phyloP scores from a whole-genome alignment of 2,329 filamentous ascomycete genomes.

The Fusarium haematococcum region DNA sequence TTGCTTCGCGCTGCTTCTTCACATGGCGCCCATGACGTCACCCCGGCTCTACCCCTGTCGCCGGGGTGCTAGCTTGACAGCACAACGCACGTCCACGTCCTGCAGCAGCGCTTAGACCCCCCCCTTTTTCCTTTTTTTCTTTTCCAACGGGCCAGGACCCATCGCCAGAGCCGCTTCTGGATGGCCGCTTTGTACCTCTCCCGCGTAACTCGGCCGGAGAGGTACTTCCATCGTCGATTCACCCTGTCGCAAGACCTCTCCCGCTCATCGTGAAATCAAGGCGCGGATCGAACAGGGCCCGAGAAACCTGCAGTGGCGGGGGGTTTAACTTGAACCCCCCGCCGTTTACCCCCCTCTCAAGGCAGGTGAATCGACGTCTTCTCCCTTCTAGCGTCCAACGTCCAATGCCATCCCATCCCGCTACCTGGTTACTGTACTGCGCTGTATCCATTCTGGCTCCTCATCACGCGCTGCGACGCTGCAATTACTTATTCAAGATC shows the following conservation, averaged over 20 bases:
- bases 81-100: constrained; percentile 14
- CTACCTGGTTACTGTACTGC: background rate
- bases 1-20: background rate
- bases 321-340: background rate
- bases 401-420: background rate
- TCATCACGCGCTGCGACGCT: constrained; percentile 26
- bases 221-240: constrained; percentile 24
- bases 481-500: constrained; percentile 10
- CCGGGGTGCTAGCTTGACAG: constrained; percentile 17
- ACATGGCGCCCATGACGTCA: constrained; percentile 33
- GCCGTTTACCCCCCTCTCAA: background rate
- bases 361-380: background rate
- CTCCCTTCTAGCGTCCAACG: background rate
- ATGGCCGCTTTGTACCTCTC: constrained; percentile 5
- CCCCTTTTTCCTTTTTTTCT: background rate
- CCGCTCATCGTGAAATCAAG: constrained; percentile 32
- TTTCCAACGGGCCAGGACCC: constrained; percentile 24
- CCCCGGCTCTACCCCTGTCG: constrained; percentile 21
- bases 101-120: constrained; percentile 1
- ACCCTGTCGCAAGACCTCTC: constrained; percentile 9
- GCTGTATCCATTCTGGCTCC: constrained; percentile 3
- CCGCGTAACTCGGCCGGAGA: background rate
- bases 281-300: constrained; percentile 28
- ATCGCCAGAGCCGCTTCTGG: constrained; percentile 5
- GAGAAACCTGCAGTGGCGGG: background rate